Base-by-base conservation (phyloP, 169 alveolate genomes). In the Neospora caninum region DNA sequence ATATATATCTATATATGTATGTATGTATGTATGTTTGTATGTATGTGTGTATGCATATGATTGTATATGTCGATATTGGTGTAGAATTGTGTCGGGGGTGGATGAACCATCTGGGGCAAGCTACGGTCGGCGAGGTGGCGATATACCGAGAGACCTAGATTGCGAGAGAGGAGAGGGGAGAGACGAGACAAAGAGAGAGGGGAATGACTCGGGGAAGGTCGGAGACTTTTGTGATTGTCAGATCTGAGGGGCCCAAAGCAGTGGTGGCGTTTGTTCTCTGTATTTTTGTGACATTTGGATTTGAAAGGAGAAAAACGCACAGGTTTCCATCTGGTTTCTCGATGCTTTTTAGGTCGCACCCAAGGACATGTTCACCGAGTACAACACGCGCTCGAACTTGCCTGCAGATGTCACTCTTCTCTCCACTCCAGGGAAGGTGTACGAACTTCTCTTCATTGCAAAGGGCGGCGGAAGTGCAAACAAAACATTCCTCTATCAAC, bases 391-490 rank as follows among this genome's bases (percentile, higher is more conserved):
- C 54, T 95, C 97, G 83, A 98, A 98, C 95, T 86, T 98, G 88
- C 99, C 99, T 0, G 98, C 98, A 27, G 98, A 97, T 92, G 95
- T 98, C 7, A 98, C 97, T 70, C 83, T 97, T 9, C 95, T 95
- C 64, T 89, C 96, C 27, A 91, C 73, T 42, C 93, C 80, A 7
- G 97, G 98, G 13, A 93, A 91, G 39, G 94, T 93, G 41, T 98
- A 96, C 89, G 97, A 98, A 88, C 88, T 97, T 83, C 95, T 97
- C 38, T 97, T 96, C 94, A 96, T 98, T 43, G 98, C 98, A 29
- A 98, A 97, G 92, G 99, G 98, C 0, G 99, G 99, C 16, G 98
- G 99, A n/a, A 96, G 98, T 45, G 98, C 98, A 41, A 98, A 97
- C 95, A 97, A 97, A 94, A 97, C 98, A 6, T 97, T 97, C 95